Percentiles rank a stretch among this genome's conserved stretches.
These are phyloP conservation scores for Euphrasia confusa DNA, from an alignment of 257 asterid genomes.

Conservation along the genomic window DNA sequence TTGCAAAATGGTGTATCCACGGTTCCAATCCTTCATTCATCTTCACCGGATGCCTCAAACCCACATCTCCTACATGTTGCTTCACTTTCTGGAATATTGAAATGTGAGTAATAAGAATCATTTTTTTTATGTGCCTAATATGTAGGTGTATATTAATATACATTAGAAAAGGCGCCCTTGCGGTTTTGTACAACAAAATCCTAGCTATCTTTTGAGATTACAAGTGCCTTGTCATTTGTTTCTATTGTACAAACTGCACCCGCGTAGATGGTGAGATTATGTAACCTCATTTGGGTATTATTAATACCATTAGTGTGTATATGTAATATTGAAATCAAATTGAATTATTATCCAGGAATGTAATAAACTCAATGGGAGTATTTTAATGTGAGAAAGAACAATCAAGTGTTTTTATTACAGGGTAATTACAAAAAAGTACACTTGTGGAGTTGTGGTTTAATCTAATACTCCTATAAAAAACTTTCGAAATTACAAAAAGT, in stretches of 20 bases:
- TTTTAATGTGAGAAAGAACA: neutral
- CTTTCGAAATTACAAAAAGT: no score
- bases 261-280: neutral
- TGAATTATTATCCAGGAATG: neutral
- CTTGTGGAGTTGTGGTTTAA: no score
- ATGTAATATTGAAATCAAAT: neutral
- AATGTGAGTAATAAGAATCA: constrained; percentile 47
- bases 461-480: no score
- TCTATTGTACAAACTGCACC: neutral
- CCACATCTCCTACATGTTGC: constrained; percentile 81
- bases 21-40: constrained; percentile 72
- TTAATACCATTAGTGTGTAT: neutral
- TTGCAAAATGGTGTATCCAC: constrained; percentile 69
- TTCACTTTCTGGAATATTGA: constrained; percentile 78
- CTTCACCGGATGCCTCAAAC: constrained; percentile 57
- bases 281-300: no score
- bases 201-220: neutral
- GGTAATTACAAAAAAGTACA: no score
- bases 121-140: neutral
- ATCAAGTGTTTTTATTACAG: neutral
- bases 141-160: neutral
- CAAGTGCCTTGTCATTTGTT: neutral
- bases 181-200: neutral
- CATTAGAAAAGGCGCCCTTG: neutral
- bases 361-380: neutral